These are phyloP conservation scores for Kingdonia uniflora DNA, from an alignment of 164 flowering plant genomes.

Conservation along the genomic window DNA sequence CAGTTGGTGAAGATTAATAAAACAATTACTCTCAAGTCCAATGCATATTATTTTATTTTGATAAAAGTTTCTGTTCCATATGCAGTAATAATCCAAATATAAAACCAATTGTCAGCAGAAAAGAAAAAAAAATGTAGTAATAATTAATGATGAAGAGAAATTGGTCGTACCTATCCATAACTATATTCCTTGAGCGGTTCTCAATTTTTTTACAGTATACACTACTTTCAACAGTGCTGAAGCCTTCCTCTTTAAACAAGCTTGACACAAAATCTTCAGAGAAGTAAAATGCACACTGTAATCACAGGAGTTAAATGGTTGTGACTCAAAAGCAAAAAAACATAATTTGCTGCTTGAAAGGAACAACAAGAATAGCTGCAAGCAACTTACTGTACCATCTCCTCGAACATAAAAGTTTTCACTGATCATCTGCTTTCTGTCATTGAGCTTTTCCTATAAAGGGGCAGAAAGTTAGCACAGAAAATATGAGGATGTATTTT, in stretches of 20 bases:
- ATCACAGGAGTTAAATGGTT: neutral
- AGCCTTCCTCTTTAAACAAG: constrained; percentile 32
- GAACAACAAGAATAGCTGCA: neutral
- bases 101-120: no score
- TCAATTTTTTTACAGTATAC: constrained; percentile 31
- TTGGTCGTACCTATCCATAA: constrained; percentile 28
- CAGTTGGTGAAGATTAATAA: no score
- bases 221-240: constrained; percentile 16
- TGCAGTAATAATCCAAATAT: no score
- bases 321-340: neutral
- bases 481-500: neutral
- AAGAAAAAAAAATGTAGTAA: no score
- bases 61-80: no score
- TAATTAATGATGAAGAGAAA: no score
- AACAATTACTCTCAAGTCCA: no score
- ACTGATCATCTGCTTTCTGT: constrained; percentile 28
- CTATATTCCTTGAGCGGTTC: constrained; percentile 30
- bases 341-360: neutral
- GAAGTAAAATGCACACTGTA: constrained; percentile 39
- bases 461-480: neutral
- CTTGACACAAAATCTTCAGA: constrained; percentile 28
- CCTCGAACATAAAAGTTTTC: constrained; percentile 39
- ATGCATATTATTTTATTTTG: no score
- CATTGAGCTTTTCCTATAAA: constrained; percentile 27
- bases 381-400: constrained; percentile 45